These are phyloP conservation scores for Rubus parviflorus DNA, from an alignment of 306 rosid genomes.

Conservation along the genomic window DNA sequence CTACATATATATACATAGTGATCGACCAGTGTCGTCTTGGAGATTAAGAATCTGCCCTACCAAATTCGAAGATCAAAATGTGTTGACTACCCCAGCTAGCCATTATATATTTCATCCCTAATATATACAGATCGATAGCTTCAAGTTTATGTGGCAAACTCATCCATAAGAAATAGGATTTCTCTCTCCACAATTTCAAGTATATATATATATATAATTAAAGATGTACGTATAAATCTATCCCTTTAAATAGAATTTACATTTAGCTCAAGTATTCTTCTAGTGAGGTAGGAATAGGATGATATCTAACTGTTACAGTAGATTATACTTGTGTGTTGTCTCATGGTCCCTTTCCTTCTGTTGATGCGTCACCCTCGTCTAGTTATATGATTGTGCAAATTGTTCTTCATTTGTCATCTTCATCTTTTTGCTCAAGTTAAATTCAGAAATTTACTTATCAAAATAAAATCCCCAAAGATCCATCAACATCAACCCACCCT, in stretches of 20 bases:
- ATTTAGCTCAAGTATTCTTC: too few relatives aligned
- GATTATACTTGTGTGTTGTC: neutral
- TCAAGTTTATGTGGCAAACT: conserved; percentile 5
- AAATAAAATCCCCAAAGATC: neutral
- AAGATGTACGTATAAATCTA: too few relatives aligned
- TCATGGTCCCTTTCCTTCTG: conserved; percentile 14
- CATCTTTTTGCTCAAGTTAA: conserved; percentile 1
- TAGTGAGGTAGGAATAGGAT: too few relatives aligned
- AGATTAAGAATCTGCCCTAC: neutral
- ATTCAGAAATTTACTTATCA: neutral
- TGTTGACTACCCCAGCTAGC: neutral
- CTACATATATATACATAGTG: neutral
- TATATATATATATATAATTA: too few relatives aligned
- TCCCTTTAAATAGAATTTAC: too few relatives aligned
- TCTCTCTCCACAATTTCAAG: too few relatives aligned
- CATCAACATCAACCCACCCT: too few relatives aligned
- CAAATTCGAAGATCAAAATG: neutral
- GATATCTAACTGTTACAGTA: neutral
- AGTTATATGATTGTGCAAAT: neutral
- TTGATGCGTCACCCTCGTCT: conserved; percentile 30
- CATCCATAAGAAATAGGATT: neutral
- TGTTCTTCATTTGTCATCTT: conserved; percentile 14
- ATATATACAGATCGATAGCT: neutral
- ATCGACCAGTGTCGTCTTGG: neutral
- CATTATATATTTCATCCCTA: neutral